phyloP scores from a whole-genome alignment of 306 rosid species.

The Cicer arietinum region DNA sequence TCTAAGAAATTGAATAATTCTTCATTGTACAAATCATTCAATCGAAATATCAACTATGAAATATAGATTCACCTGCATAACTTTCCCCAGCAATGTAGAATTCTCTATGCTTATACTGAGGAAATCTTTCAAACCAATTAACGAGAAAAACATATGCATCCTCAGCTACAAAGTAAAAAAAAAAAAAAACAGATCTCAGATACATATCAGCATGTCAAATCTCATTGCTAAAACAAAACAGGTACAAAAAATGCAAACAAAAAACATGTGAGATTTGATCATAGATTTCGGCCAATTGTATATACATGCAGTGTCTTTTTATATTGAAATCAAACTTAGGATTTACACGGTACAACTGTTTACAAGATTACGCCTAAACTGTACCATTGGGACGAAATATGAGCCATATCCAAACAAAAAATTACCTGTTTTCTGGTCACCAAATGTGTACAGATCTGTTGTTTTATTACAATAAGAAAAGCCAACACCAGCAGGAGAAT shows the following conservation, averaged over 20 bases:
- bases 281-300: no score
- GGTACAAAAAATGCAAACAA: no score
- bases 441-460: conserved; percentile 75
- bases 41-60: conserved; percentile 19
- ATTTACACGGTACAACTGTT: no score
- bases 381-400: no score
- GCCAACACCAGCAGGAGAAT: conserved; percentile 98
- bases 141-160: conserved; percentile 84
- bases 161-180: conserved; percentile 67
- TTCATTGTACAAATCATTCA: conserved; percentile 17
- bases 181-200: conserved; percentile 38
- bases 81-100: conserved; percentile 98
- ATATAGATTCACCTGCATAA: conserved; percentile 77
- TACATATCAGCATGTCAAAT: conserved; percentile 27
- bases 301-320: no score
- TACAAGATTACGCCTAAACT: no score
- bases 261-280: no score
- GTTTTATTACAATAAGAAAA: conserved; percentile 85
- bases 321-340: no score
- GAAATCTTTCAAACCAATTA: conserved; percentile 96
- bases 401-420: no score
- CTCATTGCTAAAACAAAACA: conserved; percentile 21
- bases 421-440: conserved; percentile 90
- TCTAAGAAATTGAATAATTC: conserved; percentile 27
- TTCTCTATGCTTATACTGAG: conserved; percentile 87